These are phyloP conservation scores for Puccinia novopanici DNA, from an alignment of 1,284 basidiomycete genomes.

Conservation along the genomic window DNA sequence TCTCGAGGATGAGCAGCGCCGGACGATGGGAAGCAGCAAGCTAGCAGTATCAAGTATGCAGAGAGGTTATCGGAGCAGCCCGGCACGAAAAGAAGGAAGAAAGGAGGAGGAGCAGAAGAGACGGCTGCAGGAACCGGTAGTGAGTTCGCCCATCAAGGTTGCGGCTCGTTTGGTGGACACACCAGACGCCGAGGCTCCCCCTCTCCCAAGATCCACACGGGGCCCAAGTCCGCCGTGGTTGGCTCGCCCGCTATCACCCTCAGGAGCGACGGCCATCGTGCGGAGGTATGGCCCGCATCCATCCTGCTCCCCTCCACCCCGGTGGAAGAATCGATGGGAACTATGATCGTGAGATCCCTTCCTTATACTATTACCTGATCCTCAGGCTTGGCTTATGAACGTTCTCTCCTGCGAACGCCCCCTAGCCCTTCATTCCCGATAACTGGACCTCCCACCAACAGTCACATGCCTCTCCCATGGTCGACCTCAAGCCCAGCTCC, in stretches of 20 bases:
- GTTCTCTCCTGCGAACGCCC: too few species aligned
- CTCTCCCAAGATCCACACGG: constrained; percentile 17
- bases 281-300: constrained; percentile 41
- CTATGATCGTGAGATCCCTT: not conserved
- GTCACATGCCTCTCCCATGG: constrained; percentile 29
- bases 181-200: constrained; percentile 12
- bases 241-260: constrained; percentile 27
- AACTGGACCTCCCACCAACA: constrained; percentile 37
- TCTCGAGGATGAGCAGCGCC: constrained; percentile 26
- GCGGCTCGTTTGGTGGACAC: constrained; percentile 18
- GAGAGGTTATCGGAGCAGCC: too few species aligned
- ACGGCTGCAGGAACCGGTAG: constrained; percentile 7
- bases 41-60: too few species aligned
- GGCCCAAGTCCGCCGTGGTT: constrained; percentile 12
- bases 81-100: too few species aligned
- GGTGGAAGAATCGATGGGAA: constrained; percentile 20
- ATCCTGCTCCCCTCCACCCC: constrained; percentile 37
- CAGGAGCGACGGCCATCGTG: constrained; percentile 21
- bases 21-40: too few species aligned
- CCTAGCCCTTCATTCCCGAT: constrained; percentile 47
- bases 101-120: not conserved
- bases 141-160: constrained; percentile 29
- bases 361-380: not conserved
- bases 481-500: constrained; percentile 23
- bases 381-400: too few species aligned